phyloP scores from a whole-genome alignment of 768 basidiomycete species.

The Russula virescens region DNA sequence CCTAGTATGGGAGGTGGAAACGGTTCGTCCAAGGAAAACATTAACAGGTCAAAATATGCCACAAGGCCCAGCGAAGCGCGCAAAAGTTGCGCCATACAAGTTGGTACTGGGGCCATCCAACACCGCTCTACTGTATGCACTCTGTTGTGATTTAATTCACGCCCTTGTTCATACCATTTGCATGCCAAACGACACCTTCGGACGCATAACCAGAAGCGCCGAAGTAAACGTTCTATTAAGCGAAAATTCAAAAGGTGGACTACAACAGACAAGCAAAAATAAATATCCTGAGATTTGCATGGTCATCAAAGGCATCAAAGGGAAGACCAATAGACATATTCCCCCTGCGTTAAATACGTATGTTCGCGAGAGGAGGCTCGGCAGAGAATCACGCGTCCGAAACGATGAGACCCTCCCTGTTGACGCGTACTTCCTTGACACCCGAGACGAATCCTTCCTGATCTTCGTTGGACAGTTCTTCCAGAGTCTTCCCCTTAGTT shows the following conservation, averaged over 20 bases:
- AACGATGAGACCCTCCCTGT: constrained; percentile 16
- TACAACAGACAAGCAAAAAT: constrained; percentile 8
- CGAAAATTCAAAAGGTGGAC: background rate
- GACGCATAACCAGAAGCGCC: background rate
- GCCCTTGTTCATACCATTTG: too few species aligned
- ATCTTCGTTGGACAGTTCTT: constrained; percentile 68
- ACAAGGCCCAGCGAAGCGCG: too few species aligned
- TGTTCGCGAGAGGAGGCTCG: background rate
- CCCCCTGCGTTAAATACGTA: background rate
- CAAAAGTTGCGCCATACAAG: too few species aligned
- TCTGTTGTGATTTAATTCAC: too few species aligned
- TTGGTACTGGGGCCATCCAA: too few species aligned
- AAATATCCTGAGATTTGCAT: constrained; percentile 8
- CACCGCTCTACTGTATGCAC: too few species aligned
- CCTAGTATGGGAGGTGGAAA: background rate
- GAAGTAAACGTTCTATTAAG: constrained; percentile 8
- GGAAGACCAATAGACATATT: background rate
- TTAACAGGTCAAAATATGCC: too few species aligned
- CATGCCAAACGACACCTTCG: background rate
- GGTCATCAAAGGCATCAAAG: constrained; percentile 9
- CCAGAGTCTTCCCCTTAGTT: constrained; percentile 60
- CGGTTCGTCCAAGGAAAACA: too few species aligned
- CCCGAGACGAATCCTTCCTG: constrained; percentile 52
- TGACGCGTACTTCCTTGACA: constrained; percentile 4
- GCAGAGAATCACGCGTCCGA: background rate